Evolutionary conservation across 495 filamentous ascomycete species (phyloP).

Genomic region (Pyrenula aspistea): DNA sequence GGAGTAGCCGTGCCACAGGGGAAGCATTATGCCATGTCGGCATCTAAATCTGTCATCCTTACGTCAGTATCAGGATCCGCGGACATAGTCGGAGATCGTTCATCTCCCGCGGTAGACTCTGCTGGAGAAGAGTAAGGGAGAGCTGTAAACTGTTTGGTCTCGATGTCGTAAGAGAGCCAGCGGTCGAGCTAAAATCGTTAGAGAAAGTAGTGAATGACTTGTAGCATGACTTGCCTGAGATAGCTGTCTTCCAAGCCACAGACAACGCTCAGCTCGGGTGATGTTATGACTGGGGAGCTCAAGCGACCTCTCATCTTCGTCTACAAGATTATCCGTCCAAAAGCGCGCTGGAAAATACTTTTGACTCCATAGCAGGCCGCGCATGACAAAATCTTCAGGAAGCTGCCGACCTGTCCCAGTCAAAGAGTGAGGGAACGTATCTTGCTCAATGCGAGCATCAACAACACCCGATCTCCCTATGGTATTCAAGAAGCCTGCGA

Average conservation of each 20-base stretch:
- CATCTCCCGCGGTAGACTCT: not conserved
- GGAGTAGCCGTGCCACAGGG: no score
- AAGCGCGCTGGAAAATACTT: constrained; percentile 56
- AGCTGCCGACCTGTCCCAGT: constrained; percentile 47
- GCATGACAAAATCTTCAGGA: constrained; percentile 73
- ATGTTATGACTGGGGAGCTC: constrained; percentile 55
- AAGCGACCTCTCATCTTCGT: constrained; percentile 65
- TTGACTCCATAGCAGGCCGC: constrained; percentile 62
- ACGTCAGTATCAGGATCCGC: not conserved
- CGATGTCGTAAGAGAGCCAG: constrained; percentile 25
- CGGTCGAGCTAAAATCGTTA: constrained; percentile 23
- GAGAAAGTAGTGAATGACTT: not conserved
- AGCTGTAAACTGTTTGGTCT: constrained; percentile 13
- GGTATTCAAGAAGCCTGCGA: constrained; percentile 56
- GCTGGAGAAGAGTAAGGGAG: not conserved
- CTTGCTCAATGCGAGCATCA: constrained; percentile 33
- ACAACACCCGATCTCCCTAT: constrained; percentile 32
- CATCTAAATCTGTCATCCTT: not conserved
- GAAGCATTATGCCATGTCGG: not conserved
- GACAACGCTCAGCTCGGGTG: constrained; percentile 57
- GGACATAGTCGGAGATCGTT: not conserved
- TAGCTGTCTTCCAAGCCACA: constrained; percentile 57
- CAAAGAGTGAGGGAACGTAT: constrained; percentile 38
- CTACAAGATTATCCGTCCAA: constrained; percentile 56
- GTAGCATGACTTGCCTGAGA: constrained; percentile 30